These are phyloP conservation scores for Zychaea mexicana DNA, from an alignment of 371 early-diverging fungal genomes.

Conservation along the genomic window DNA sequence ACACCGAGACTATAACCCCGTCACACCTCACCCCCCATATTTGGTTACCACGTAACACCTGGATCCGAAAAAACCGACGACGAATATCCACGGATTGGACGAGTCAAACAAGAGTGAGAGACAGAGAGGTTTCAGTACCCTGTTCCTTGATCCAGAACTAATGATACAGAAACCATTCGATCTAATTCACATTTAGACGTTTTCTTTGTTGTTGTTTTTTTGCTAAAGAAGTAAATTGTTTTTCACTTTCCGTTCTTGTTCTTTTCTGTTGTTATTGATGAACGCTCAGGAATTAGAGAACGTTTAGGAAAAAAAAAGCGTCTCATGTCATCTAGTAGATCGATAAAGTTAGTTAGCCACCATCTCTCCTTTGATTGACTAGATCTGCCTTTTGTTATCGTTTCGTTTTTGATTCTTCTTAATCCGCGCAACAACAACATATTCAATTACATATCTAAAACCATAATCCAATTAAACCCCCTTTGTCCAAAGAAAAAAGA, in stretches of 20 bases:
- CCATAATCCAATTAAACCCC: no score
- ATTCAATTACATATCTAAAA: no score
- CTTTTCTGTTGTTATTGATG: no score
- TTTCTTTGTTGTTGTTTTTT: neutral
- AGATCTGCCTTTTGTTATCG: no score
- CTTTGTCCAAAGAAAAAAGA: no score
- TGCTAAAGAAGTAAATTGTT: neutral
- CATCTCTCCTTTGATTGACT: neutral
- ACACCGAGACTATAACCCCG: neutral
- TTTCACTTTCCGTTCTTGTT: no score
- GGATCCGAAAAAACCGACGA: slow-evolving; percentile 2
- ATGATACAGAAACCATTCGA: neutral
- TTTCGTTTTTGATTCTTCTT: no score
- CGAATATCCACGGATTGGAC: no score
- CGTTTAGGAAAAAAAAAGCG: neutral
- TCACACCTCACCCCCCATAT: neutral
- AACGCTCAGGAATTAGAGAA: neutral
- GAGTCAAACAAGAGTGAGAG: no score
- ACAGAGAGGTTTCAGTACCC: no score
- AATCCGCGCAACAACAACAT: no score
- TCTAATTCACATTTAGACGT: neutral
- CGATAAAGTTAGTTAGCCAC: neutral
- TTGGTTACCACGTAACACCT: neutral
- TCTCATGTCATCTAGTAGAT: no score
- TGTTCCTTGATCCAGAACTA: slow-evolving; percentile 1